Percentiles rank a stretch among this genome's conserved stretches.
Evolutionary conservation across 352 stramenopile genomes (phyloP).

Genomic region (Blastocystis sp.): DNA sequence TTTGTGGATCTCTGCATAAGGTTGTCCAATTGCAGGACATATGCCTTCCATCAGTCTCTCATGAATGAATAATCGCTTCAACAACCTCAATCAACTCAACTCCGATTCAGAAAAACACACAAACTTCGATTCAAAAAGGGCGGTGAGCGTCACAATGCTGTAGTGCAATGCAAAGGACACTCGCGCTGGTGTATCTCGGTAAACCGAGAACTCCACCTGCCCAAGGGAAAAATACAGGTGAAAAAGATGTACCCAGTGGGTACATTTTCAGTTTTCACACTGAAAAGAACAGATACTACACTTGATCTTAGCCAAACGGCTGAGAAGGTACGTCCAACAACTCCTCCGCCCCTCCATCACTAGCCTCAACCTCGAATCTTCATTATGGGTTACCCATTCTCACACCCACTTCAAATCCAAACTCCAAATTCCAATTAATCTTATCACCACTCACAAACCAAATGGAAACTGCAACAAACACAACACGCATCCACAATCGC

Average conservation of each 20-base stretch:
- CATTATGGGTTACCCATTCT: conserved; percentile 9
- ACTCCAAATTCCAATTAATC: no score
- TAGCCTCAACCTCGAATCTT: background rate
- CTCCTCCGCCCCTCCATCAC: background rate
- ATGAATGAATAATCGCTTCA: background rate
- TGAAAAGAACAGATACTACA: conserved; percentile 91
- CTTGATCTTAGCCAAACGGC: conserved; percentile 88
- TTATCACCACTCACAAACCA: no score
- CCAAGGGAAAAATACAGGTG: conserved; percentile 83
- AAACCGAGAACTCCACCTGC: conserved; percentile 32
- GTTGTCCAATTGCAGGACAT: no score
- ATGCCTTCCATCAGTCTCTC: no score
- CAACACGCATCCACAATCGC: conserved; percentile 1
- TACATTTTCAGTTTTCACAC: conserved; percentile 87
- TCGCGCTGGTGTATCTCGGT: conserved; percentile 48
- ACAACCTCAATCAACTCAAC: background rate
- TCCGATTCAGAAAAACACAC: background rate
- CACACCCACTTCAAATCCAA: no score
- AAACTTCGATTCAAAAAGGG: background rate
- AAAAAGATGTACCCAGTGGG: conserved; percentile 79
- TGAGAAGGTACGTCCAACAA: conserved; percentile 79
- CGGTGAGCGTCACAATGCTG: conserved; percentile 63
- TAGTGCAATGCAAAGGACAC: conserved; percentile 73
- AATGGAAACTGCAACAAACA: conserved; percentile 6
- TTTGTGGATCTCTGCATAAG: no score